Conservation (phyloP, 139 green algal genomes). For the Picochlorum sp. region DNA sequence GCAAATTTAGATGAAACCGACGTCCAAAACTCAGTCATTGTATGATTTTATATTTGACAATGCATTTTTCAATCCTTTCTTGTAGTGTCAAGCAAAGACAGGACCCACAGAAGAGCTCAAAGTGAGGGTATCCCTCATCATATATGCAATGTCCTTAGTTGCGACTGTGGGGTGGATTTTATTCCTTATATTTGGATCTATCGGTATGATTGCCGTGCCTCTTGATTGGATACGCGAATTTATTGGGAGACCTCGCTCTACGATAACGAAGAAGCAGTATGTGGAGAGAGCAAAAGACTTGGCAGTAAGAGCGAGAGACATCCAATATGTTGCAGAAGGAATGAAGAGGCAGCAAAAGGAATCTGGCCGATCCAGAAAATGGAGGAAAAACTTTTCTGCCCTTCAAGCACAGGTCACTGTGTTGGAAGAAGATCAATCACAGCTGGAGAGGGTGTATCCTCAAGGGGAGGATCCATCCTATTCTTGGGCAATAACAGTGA, state of each 20-base stretch:
- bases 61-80: too few relatives aligned
- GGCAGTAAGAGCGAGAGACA: constrained; percentile 52
- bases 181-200: constrained; percentile 89
- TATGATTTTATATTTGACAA: too few relatives aligned
- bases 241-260: constrained; percentile 46
- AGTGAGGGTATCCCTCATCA: constrained; percentile 57
- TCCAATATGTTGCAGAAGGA: constrained; percentile 38
- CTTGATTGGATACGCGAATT: constrained; percentile 79
- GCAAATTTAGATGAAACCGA: background rate
- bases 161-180: constrained; percentile 83
- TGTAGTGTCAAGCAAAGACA: background rate
- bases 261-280: constrained; percentile 82
- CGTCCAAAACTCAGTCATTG: too few relatives aligned
- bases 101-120: constrained; percentile 37
- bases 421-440: constrained; percentile 81
- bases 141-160: constrained; percentile 84
- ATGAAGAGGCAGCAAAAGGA: constrained; percentile 58
- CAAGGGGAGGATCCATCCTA: constrained; percentile 75
- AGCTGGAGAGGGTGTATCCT: constrained; percentile 76
- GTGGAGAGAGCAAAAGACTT: constrained; percentile 63
- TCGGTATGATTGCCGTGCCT: constrained; percentile 76
- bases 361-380: constrained; percentile 45
- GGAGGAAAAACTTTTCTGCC: constrained; percentile 52
- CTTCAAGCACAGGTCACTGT: constrained; percentile 66
- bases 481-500: constrained; percentile 61